phyloP scores from a whole-genome alignment of 179 eudicot genomes.

The Beta macrorhiza region DNA sequence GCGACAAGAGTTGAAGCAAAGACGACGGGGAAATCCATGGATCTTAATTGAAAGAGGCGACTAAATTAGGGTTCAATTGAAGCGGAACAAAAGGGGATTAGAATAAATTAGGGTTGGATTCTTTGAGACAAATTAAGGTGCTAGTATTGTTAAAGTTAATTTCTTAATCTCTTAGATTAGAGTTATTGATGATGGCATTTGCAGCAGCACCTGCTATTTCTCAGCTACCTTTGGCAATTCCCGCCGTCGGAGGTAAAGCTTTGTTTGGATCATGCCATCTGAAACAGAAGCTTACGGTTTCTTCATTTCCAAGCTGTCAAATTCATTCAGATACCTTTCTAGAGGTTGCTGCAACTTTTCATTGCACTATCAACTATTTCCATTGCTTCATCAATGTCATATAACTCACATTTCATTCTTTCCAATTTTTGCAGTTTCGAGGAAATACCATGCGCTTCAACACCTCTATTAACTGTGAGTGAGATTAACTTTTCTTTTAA shows the following conservation, averaged over 20 bases:
- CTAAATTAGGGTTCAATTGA: too few species aligned
- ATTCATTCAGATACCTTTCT: slow-evolving; percentile 4
- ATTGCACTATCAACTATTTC: background rate
- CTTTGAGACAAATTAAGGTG: too few species aligned
- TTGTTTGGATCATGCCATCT: slow-evolving; percentile 22
- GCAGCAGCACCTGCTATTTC: slow-evolving; percentile 2
- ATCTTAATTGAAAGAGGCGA: too few species aligned
- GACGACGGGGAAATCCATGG: too few species aligned
- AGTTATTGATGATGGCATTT: slow-evolving; percentile 6
- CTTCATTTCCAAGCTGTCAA: slow-evolving; percentile 15
- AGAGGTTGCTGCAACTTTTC: slow-evolving; percentile 21
- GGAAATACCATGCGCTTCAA: slow-evolving; percentile 28
- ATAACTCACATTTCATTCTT: background rate
- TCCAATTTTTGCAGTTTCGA: slow-evolving; percentile 31
- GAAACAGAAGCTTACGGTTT: slow-evolving; percentile 15
- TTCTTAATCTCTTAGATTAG: background rate
- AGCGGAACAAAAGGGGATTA: too few species aligned
- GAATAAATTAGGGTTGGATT: too few species aligned
- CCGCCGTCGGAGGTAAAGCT: slow-evolving; percentile 19
- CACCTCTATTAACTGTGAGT: slow-evolving; percentile 35
- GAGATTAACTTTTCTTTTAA: slow-evolving; percentile 23
- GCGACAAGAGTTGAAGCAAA: too few species aligned
- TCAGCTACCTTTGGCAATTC: slow-evolving; percentile 23
- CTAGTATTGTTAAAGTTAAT: too few species aligned
- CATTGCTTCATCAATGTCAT: background rate